Evolutionary conservation across 2,329 filamentous ascomycete genomes (phyloP), one percentile per base, ranked within the genome.

Genomic region (Botrytis elliptica): DNA sequence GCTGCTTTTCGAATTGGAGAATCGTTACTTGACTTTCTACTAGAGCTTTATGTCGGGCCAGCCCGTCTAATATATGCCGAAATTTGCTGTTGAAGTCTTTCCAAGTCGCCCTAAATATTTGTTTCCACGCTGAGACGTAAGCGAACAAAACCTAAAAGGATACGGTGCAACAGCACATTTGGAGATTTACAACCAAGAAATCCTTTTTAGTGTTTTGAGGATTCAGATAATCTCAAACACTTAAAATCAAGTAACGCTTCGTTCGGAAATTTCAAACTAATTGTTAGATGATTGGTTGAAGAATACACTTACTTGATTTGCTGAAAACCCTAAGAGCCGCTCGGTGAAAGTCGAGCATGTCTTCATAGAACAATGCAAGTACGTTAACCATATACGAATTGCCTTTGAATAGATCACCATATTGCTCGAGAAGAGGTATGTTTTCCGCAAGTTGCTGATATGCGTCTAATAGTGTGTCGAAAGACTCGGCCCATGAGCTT

Each of bases 291-390:
- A 10, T n/a, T 33, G 68, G 40, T 40, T 3, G n/a, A 42, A n/a
- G 70, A 75, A 74, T 72, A 80, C 78, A 46, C 70, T 71, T 74
- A 72, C 22, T 76, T 60, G 60, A 73, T 64, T 44, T 64, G 62
- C 62, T 78, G 71, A 82, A 79, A n/a, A 79, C 79, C 25, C 77
- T 75, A 42, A 84, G 67, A 0, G 82, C 81, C 57, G 77, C 76
- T 38, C 77, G 74, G 72, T 84, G 83, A 71, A 85, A 85, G 3
- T 82, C 80, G 0, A 85, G 77, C 6, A 83, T 81, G 68, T 84
- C 83, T 9, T 77, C 75, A 64, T 82, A 84, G 9, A 84, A 82
- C 25, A 80, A 29, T 33, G 75, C 78, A 4, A 85, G 77, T 10
- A 82, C 78, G 1, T 75, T 66, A 7, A 75, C 73, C 79, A 85